phyloP scores from a whole-genome alignment of 306 rosid genomes.

The Citrullus mucosospermus region DNA sequence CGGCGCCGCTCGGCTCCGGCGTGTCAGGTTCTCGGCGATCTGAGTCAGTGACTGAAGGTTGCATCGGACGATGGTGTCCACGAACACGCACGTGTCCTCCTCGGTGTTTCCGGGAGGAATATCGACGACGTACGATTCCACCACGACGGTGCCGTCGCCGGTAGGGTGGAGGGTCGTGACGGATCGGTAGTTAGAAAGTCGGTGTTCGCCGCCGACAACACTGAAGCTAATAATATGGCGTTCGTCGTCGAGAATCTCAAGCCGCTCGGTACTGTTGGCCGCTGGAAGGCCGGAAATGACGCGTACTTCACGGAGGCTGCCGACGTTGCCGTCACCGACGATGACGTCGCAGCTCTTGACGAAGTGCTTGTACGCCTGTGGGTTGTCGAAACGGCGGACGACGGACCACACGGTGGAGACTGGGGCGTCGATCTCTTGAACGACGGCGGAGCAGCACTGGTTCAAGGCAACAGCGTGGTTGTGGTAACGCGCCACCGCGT shows the following conservation, averaged over 20 bases:
- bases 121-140: slow-evolving; percentile 95
- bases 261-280: slow-evolving; percentile 70
- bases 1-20: slow-evolving; percentile 13
- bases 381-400: slow-evolving; percentile 89
- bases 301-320: slow-evolving; percentile 69
- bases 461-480: slow-evolving; percentile 26
- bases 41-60: slow-evolving; percentile 83
- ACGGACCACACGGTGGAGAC: slow-evolving; percentile 82
- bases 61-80: slow-evolving; percentile 84
- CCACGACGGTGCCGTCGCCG: slow-evolving; percentile 39
- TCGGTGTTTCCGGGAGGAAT: slow-evolving; percentile 75
- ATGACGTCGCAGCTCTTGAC: slow-evolving; percentile 85
- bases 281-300: slow-evolving; percentile 94
- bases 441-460: slow-evolving; percentile 85
- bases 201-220: slow-evolving; percentile 88
- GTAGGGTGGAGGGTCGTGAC: slow-evolving; percentile 69
- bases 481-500: slow-evolving; percentile 50
- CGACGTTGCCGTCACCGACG: slow-evolving; percentile 77
- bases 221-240: slow-evolving; percentile 84
- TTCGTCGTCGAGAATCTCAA: slow-evolving; percentile 87
- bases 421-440: slow-evolving; percentile 73
- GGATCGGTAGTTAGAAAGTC: slow-evolving; percentile 69
- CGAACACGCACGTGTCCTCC: slow-evolving; percentile 74
- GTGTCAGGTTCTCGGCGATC: slow-evolving; percentile 45
- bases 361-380: slow-evolving; percentile 87